These are phyloP conservation scores for Boeremia exigua DNA, from an alignment of 2,329 filamentous ascomycete genomes.

Conservation along the genomic window DNA sequence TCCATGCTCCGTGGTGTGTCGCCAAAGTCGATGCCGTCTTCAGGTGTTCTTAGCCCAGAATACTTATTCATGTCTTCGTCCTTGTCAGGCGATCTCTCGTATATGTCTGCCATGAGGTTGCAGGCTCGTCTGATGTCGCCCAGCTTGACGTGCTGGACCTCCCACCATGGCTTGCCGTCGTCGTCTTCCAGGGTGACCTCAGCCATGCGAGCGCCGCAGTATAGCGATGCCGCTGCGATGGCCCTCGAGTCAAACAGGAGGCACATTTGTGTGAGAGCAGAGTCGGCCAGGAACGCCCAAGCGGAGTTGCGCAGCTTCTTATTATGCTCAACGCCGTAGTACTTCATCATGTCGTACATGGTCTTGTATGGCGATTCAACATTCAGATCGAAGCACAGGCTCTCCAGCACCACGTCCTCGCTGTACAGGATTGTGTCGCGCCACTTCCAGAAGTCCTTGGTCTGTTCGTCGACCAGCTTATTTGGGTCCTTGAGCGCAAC, in stretches of 20 bases:
- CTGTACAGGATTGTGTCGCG: conserved; percentile 90
- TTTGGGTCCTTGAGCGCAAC: conserved; percentile 94
- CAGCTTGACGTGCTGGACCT: conserved; percentile 73
- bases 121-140: conserved; percentile 74
- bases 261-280: conserved; percentile 81
- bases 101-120: conserved; percentile 70
- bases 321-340: conserved; percentile 76
- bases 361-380: conserved; percentile 86
- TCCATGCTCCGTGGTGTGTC: conserved; percentile 41
- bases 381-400: conserved; percentile 91
- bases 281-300: conserved; percentile 95
- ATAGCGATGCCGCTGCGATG: conserved; percentile 84
- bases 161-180: conserved; percentile 86
- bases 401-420: conserved; percentile 91
- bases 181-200: conserved; percentile 75
- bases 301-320: conserved; percentile 82
- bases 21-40: conserved; percentile 44
- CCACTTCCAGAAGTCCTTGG: conserved; percentile 98
- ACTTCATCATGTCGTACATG: conserved; percentile 80
- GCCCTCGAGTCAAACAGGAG: conserved; percentile 79
- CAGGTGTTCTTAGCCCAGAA: conserved; percentile 51
- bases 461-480: conserved; percentile 91
- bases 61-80: conserved; percentile 55
- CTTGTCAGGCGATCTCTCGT: conserved; percentile 50
- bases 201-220: conserved; percentile 81